Evolutionary conservation across 495 filamentous ascomycete species (phyloP), one percentile per base, ranked within the genome.

Genomic region (Astrothelium macrocarpum): DNA sequence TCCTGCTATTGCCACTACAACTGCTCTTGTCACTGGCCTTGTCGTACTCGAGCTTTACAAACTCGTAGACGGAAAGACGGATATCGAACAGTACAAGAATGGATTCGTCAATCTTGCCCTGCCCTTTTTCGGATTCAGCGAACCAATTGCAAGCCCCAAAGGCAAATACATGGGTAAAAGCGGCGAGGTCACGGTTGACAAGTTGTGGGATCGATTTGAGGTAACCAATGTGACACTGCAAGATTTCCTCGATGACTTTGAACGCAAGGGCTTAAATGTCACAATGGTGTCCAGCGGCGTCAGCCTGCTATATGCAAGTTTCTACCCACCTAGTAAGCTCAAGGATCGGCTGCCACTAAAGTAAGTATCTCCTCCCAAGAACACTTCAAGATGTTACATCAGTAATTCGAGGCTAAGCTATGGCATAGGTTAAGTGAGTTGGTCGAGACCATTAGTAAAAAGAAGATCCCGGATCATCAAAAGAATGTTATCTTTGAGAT

Each of bases 51-150:
- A 99, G 79, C 79, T 97, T 32, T 96, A 89, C 85, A 99, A 99
- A 84, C 83, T 99, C 67, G 80, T 97, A 45, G 95, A 97, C 74
- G 94, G 92, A 68, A 96, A 99, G 79, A 82, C 78, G 18, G 89
- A 97, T 67, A 88, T 97, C 68, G 93, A 96, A 75, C 89, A 97
- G 70, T 99, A 93, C 82, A 97, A 97, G 82, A 99, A 99, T 75
- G 95, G 95, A 28, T 99, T 99, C 73, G 78, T 97, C 74, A 99
- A 99, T 78, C 80, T 99, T 63, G 95, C 95, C 5, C 82, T 99
- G 58, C 94, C 94, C 9, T 97, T 97, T 82, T 91, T 97, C 65
- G 93, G 92, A 23, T 99, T 97, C 83, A 95, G 90, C 74, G 94
- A 99, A 76, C 94, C 94, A 12, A 90, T 99, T 68, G 82, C 84